Conservation (phyloP, 768 basidiomycete genomes). For the Termitomyces sp. region DNA sequence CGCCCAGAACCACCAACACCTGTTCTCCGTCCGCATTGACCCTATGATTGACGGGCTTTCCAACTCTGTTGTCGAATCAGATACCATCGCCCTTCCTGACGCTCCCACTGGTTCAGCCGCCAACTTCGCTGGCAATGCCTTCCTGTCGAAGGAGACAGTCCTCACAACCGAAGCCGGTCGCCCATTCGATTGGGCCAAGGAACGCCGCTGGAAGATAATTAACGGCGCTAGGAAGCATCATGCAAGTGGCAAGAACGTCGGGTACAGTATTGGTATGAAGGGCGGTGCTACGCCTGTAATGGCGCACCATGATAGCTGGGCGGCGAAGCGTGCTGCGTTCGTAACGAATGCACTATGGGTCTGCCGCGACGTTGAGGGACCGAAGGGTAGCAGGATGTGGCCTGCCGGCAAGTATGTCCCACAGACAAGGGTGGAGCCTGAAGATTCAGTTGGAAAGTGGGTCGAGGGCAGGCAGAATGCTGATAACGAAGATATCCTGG, state of each 20-base stretch:
- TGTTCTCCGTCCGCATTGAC: constrained; percentile 66
- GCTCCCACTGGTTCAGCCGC: constrained; percentile 67
- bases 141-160: constrained; percentile 57
- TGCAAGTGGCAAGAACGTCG: constrained; percentile 61
- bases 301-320: constrained; percentile 61
- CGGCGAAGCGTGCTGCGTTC: constrained; percentile 70
- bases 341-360: constrained; percentile 78
- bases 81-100: constrained; percentile 57
- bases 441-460: constrained; percentile 75
- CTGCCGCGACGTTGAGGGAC: constrained; percentile 65
- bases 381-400: constrained; percentile 62
- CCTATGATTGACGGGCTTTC: constrained; percentile 87
- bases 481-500: constrained; percentile 72
- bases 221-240: constrained; percentile 70
- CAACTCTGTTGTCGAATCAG: constrained; percentile 81
- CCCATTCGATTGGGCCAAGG: constrained; percentile 56
- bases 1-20: constrained; percentile 84
- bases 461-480: constrained; percentile 57
- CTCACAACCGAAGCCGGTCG: constrained; percentile 62
- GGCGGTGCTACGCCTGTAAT: constrained; percentile 56
- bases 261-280: constrained; percentile 69
- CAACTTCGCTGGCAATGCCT: constrained; percentile 88
- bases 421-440: constrained; percentile 67
- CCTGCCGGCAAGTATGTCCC: constrained; percentile 84
- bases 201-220: constrained; percentile 81